These are phyloP conservation scores for Apiospora marii DNA, from an alignment of 2,329 filamentous ascomycete genomes.

Conservation along the genomic window DNA sequence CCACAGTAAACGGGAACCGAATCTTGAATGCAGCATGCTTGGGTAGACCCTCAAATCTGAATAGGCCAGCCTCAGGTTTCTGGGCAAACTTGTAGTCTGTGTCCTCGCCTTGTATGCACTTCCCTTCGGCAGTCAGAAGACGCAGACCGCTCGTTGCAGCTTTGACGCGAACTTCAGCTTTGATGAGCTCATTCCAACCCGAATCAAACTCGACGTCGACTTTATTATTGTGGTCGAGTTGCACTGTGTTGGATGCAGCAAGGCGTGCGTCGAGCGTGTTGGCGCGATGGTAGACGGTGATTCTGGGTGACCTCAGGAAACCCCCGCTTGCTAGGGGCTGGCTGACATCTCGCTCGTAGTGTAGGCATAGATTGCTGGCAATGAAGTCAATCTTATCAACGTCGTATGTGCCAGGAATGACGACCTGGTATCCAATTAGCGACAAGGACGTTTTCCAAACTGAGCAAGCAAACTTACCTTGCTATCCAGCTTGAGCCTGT, in stretches of 20 bases:
- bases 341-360: constrained; percentile 67
- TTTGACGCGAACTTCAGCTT: constrained; percentile 67
- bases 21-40: constrained; percentile 62
- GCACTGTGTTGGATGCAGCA: constrained; percentile 72
- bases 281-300: constrained; percentile 77
- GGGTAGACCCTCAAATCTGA: constrained; percentile 58
- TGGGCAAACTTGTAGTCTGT: constrained; percentile 53
- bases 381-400: constrained; percentile 75
- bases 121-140: constrained; percentile 67
- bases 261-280: constrained; percentile 75
- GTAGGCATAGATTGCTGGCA: constrained; percentile 69
- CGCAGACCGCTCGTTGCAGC: constrained; percentile 72
- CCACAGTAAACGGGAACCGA: constrained; percentile 81
- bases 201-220: constrained; percentile 77
- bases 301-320: constrained; percentile 65
- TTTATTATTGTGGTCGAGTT: constrained; percentile 80
- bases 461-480: constrained; percentile 45
- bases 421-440: constrained; percentile 51
- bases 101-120: constrained; percentile 49
- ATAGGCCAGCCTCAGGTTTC: constrained; percentile 60
- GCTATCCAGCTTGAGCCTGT: constrained; percentile 52
- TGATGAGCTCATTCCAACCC: constrained; percentile 75
- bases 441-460: not conserved
- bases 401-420: constrained; percentile 76
- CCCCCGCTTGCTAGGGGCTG: constrained; percentile 55